Conservation (phyloP, 2,329 filamentous ascomycete genomes). For the Xylaria sp. region DNA sequence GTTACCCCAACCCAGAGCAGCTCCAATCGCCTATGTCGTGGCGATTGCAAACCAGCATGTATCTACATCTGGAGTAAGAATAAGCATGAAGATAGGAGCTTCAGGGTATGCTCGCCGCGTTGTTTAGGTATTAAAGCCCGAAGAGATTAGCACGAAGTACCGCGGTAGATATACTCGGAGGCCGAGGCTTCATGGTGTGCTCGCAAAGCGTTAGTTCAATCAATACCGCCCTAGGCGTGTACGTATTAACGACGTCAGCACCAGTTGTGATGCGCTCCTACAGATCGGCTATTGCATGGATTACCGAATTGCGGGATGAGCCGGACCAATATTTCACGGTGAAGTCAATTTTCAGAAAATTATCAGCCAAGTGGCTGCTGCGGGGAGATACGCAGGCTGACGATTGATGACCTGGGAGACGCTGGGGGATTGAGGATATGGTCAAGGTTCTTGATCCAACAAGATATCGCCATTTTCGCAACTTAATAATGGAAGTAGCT, state of each 20-base stretch:
- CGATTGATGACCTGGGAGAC: constrained; percentile 5
- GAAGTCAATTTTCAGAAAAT: constrained; percentile 10
- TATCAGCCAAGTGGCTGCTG: not conserved
- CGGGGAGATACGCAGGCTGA: constrained; percentile 6
- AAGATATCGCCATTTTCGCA: not conserved
- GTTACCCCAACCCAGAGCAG: constrained; percentile 37
- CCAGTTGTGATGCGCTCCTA: constrained; percentile 16
- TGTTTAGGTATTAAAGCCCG: constrained; percentile 8
- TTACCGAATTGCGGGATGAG: constrained; percentile 35
- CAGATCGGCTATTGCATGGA: constrained; percentile 32
- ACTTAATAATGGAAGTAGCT: not conserved
- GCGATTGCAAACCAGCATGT: constrained; percentile 3
- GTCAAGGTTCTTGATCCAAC: not conserved
- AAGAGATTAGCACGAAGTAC: constrained; percentile 15
- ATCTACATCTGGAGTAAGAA: constrained; percentile 1
- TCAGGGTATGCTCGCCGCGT: not conserved
- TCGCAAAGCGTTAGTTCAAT: constrained; percentile 29
- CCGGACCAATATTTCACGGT: constrained; percentile 25
- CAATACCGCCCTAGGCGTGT: constrained; percentile 23
- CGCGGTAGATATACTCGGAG: constrained; percentile 23
- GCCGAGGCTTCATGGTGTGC: constrained; percentile 34
- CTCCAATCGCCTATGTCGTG: constrained; percentile 22
- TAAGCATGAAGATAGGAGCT: constrained; percentile 13
- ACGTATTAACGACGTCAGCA: constrained; percentile 33
- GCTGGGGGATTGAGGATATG: not conserved